phyloP scores from a whole-genome alignment of 2,329 filamentous ascomycete genomes.

The Penicillium sumatraense region DNA sequence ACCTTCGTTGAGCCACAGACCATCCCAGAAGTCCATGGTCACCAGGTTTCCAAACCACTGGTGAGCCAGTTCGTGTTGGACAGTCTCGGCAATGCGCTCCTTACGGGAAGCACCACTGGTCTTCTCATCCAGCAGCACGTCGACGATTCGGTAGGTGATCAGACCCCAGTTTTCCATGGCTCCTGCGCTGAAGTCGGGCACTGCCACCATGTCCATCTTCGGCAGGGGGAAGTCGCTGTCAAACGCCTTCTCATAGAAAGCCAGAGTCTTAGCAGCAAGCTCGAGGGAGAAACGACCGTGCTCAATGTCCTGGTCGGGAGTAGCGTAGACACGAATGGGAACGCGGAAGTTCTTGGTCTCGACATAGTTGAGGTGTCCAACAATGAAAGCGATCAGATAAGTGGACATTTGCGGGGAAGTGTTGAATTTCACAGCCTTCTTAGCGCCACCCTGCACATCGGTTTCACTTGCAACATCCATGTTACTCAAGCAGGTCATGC shows the following conservation, averaged over 20 bases:
- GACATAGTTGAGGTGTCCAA: conserved; percentile 91
- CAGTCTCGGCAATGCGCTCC: conserved; percentile 90
- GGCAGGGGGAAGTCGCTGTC: conserved; percentile 83
- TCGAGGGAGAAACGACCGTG: conserved; percentile 90
- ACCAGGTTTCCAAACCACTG: conserved; percentile 99
- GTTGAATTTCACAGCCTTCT: conserved; percentile 90
- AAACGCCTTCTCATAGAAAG: conserved; percentile 95
- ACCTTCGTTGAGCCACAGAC: conserved; percentile 92
- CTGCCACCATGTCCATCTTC: conserved; percentile 96
- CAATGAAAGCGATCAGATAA: conserved; percentile 90
- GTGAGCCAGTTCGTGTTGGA: conserved; percentile 95
- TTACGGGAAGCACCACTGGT: conserved; percentile 85
- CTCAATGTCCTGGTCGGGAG: conserved; percentile 85
- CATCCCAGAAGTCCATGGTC: conserved; percentile 99
- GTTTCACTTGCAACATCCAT: conserved; percentile 89
- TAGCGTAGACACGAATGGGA: conserved; percentile 91
- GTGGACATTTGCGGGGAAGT: conserved; percentile 94
- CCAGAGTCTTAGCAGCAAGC: conserved; percentile 84
- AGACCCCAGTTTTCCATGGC: conserved; percentile 99
- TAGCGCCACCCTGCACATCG: conserved; percentile 69
- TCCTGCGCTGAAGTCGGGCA: conserved; percentile 92
- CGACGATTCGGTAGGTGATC: conserved; percentile 91
- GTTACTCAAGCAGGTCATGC: conserved; percentile 91
- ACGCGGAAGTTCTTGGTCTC: conserved; percentile 91
- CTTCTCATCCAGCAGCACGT: conserved; percentile 89